Evolutionary conservation across 345 rosid species (phyloP).

Genomic region (Kernera saxatilis): DNA sequence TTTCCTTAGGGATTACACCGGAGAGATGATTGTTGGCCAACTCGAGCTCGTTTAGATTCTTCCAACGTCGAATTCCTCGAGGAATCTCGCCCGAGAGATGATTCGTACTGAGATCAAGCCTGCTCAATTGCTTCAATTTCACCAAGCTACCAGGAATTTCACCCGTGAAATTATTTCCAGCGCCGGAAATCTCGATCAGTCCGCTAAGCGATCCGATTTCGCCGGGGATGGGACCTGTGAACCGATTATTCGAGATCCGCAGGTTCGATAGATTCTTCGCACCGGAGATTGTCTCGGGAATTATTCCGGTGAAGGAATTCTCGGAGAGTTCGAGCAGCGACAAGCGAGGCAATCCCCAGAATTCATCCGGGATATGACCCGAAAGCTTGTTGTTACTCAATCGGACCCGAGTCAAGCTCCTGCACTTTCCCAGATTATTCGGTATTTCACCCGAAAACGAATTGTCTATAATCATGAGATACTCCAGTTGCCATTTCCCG

Average conservation of each 20-base stretch:
- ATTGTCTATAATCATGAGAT: conserved; percentile 56
- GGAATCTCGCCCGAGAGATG: conserved; percentile 67
- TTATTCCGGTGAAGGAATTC: conserved; percentile 53
- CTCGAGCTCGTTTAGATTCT: conserved; percentile 69
- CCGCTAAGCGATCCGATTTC: conserved; percentile 47
- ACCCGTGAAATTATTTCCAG: conserved; percentile 45
- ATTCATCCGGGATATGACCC: conserved; percentile 48
- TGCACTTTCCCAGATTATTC: conserved; percentile 46
- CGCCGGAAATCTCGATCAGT: conserved; percentile 51
- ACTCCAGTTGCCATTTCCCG: conserved; percentile 42
- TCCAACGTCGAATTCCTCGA: conserved; percentile 40
- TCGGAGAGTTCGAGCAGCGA: conserved; percentile 59
- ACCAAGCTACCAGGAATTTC: conserved; percentile 50
- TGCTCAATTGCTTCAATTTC: conserved; percentile 44
- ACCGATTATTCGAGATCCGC: conserved; percentile 50
- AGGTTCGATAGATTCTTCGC: conserved; percentile 65
- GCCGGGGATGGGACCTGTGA: conserved; percentile 55
- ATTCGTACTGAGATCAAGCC: conserved; percentile 65
- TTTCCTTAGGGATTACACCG: conserved; percentile 57
- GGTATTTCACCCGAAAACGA: conserved; percentile 72
- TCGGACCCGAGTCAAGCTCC: conserved; percentile 62
- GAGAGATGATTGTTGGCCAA: conserved; percentile 60
- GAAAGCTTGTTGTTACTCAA: conserved; percentile 50
- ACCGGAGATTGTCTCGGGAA: conserved; percentile 39
- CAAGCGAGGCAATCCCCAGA: conserved; percentile 73